Conservation (phyloP, 169 alveolate genomes). For the Cryptosporidium muris region DNA sequence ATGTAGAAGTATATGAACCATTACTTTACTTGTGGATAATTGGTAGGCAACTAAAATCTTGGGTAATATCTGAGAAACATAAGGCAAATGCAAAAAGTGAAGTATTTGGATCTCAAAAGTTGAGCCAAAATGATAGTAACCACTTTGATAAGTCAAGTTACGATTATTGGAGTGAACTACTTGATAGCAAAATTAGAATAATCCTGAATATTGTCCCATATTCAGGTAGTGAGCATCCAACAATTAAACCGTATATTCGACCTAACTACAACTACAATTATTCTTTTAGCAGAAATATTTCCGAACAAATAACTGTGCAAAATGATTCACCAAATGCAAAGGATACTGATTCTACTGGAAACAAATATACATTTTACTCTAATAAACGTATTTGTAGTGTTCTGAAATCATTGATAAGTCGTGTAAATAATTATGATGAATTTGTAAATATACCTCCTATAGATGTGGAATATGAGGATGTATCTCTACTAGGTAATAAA, state of each 20-base stretch:
- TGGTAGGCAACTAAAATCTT: conserved; percentile 17
- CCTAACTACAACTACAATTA: background rate
- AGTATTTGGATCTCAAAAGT: background rate
- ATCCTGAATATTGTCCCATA: conserved; percentile 26
- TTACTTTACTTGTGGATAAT: conserved; percentile 17
- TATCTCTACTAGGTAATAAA: too few relatives aligned
- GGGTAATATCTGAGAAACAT: conserved; percentile 33
- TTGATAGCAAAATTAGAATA: background rate
- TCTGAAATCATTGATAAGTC: conserved; percentile 8
- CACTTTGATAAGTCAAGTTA: background rate
- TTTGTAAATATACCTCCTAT: background rate
- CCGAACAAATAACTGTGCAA: background rate
- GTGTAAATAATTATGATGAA: conserved; percentile 9
- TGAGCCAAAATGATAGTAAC: background rate
- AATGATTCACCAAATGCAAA: background rate
- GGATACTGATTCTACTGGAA: conserved; percentile 15
- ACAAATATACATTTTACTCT: conserved; percentile 20
- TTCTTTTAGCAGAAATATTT: background rate
- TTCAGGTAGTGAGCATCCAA: conserved; percentile 7
- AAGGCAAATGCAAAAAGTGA: background rate
- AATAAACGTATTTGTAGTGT: conserved; percentile 12
- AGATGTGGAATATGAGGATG: background rate
- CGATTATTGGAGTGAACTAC: background rate
- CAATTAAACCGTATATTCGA: background rate
- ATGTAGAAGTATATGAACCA: conserved; percentile 12